Percentiles rank a stretch among this genome's conserved stretches.
Evolutionary conservation across 169 alveolate genomes (phyloP).

Genomic region (Cryptosporidium ubiquitum): DNA sequence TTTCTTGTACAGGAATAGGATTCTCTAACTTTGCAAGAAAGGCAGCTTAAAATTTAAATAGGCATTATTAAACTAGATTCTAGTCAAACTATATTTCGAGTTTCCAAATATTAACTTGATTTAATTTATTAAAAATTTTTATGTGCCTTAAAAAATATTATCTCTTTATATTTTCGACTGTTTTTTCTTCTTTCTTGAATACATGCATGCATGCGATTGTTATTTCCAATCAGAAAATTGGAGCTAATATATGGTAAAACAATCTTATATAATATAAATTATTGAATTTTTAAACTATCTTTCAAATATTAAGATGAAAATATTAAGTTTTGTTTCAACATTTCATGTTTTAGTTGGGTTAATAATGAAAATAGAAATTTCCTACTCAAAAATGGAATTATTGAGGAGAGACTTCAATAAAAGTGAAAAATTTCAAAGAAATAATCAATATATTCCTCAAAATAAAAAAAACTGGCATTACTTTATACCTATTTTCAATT

Average conservation of each 20-base stretch:
- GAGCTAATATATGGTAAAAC: not conserved
- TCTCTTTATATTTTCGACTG: constrained; percentile 13
- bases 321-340: not conserved
- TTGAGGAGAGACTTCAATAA: not conserved
- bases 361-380: not conserved
- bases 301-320: constrained; percentile 4
- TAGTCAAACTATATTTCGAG: not conserved
- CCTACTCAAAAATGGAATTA: not conserved
- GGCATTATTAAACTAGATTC: not conserved
- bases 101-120: not conserved
- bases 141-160: not conserved
- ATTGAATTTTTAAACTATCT: not conserved
- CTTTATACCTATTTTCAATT: not conserved
- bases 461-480: not conserved
- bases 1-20: constrained; percentile 69
- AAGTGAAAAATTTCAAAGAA: not conserved
- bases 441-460: not conserved
- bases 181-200: not conserved
- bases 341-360: not conserved
- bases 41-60: not conserved
- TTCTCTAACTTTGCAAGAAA: constrained; percentile 49
- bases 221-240: not conserved
- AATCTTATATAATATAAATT: too few species aligned
- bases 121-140: not conserved
- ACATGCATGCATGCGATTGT: not conserved